Base-by-base conservation (phyloP, 169 alveolate genomes). In the Toxoplasma gondii region DNA sequence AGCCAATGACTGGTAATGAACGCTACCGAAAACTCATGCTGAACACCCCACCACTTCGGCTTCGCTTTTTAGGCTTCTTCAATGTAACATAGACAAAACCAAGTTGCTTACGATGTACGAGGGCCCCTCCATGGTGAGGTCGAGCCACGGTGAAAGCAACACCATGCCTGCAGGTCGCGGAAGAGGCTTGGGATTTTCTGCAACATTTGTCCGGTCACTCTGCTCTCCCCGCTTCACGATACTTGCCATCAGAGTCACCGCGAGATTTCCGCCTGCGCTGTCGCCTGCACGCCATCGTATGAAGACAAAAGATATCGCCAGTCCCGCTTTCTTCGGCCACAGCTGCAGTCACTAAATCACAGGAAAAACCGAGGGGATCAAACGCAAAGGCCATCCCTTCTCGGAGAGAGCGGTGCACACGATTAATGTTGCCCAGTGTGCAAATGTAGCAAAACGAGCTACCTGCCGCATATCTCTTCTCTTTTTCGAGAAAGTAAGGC, bases 241-340 rank as follows among this genome's bases (percentile, higher is more conserved):
- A 12, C 64, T 34, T 44, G 69, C 69, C 78, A 74, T 38, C 84
- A 92, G 22, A 53, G 95, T 67, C 45, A 83, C 87, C 44, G 93
- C 92, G 43, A 92, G 84, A 69, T 96, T 94, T 29, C 90, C 96
- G 53, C 96, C 96, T 19, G 95, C 97, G 83, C 95, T 96, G 78
- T 96, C 96, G 43, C 96, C 96, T 93, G 93, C 45, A 83, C 38
- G 74, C 2, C 58, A 49, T 49, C 12, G 58, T 4, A 49, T 4
- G 58, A 49, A 49, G 4, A 49, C 31, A 22, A 84, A 41, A 84
- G 41, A 7, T 69, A 84, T 64, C 92, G 49, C 38, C 74, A 45
- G 39, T 7, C 31, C 58, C 70, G 58, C 2, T 5, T 16, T 19
- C 43, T 44, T 45, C 27, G 43, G 91, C 91, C 7, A 69, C n/a